Conservation (phyloP, 495 filamentous ascomycete genomes). For the Aspergillus diversus region DNA sequence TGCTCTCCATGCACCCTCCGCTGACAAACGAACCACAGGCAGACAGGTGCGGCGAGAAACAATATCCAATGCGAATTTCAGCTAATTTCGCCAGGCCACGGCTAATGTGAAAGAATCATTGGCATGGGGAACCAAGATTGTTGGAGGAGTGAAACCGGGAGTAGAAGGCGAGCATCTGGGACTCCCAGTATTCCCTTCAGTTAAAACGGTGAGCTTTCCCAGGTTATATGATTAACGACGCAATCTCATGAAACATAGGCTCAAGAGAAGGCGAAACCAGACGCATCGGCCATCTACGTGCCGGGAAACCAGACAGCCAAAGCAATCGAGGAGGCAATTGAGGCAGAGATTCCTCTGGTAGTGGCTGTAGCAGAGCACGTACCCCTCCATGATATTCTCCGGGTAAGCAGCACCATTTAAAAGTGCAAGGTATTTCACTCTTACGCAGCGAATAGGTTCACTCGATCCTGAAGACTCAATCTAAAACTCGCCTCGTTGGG, state of each 20-base stretch:
- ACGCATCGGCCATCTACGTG: constrained; percentile 87
- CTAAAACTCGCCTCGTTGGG: constrained; percentile 78
- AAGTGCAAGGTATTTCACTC: background rate
- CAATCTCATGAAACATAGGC: constrained; percentile 52
- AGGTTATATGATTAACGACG: background rate
- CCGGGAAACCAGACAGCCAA: constrained; percentile 73
- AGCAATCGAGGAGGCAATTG: constrained; percentile 88
- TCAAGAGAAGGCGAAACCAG: constrained; percentile 73
- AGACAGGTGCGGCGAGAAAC: constrained; percentile 33
- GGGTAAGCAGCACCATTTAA: constrained; percentile 47
- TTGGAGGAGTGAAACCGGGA: constrained; percentile 82
- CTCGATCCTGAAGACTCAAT: constrained; percentile 78
- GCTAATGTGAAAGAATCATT: constrained; percentile 81
- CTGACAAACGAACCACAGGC: constrained; percentile 32
- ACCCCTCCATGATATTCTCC: constrained; percentile 81
- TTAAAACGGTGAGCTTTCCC: constrained; percentile 58
- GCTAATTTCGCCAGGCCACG: constrained; percentile 59
- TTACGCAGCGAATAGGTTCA: constrained; percentile 56
- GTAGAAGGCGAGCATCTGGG: constrained; percentile 79
- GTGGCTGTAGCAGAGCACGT: constrained; percentile 93
- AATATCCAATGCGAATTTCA: background rate
- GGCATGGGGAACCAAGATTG: constrained; percentile 84
- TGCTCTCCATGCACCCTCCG: background rate
- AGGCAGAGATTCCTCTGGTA: constrained; percentile 83
- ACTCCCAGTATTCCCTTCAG: constrained; percentile 75